Evolutionary conservation across 495 filamentous ascomycete species (phyloP), one percentile per base, ranked within the genome.

Genomic region (Penicillium desertorum): DNA sequence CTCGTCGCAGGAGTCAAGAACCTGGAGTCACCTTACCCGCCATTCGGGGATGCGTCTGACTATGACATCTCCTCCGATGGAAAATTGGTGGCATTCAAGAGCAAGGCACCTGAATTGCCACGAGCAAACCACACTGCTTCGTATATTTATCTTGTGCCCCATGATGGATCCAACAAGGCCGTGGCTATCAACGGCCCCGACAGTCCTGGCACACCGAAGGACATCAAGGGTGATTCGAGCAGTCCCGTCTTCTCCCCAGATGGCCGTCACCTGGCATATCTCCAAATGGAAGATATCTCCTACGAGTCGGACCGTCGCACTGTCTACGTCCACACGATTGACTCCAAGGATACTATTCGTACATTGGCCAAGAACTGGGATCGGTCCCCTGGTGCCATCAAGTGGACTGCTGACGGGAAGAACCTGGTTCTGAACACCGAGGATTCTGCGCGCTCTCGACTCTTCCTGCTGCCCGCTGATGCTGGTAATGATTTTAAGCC

Each of bases 21-120:
- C 49, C 71, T 76, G 8, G 78, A 81, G 57, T 69, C 68, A 6
- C 78, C 78, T 0, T 75, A 71, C 37, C 76, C 74, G 19, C 75
- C 76, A 4, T 76, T 73, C 49, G 72, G 75, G 5, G 70, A 65
- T 42, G 59, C 66, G 9, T 69, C 72, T 0, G 76, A 79, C 60
- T 79, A 76, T 44, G 71, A 76, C 36, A 55, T 79, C 47, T 75
- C 74, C 4, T 57, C 69, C 1, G 62, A 76, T 44, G 76, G 76
- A 20, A 68, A 69, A 49, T 71, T 61, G 67, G 72, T 76, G 29
- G 67, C 69, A 4, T 76, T 73, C 68, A 73, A 74, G 62, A 76
- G 71, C 64, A 77, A 77, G 56, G 73, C 71, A 0, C 71, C 72
- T 6, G 71, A 77, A 30, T 39, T 75, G 6, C 73, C 74, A 3